phyloP scores from a whole-genome alignment of 306 rosid species.

The Gleditsia sinensis region DNA sequence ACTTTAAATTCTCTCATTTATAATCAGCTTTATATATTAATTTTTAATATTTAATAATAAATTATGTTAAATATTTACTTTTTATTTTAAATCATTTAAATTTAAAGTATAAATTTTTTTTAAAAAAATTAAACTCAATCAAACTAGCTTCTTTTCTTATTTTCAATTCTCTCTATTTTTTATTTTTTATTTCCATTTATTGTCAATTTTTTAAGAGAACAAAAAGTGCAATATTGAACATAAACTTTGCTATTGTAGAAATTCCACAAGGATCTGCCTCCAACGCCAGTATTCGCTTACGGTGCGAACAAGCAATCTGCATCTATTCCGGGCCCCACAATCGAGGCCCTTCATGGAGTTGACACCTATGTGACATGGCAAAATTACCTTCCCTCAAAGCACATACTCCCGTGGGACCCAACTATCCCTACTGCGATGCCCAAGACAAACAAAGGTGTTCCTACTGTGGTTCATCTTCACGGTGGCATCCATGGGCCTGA shows the following conservation, averaged over 20 bases:
- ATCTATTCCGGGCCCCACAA: constrained; percentile 84
- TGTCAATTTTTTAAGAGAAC: too few species aligned
- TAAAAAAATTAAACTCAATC: too few species aligned
- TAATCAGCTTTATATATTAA: too few species aligned
- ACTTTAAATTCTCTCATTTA: too few species aligned
- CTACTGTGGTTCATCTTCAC: constrained; percentile 84
- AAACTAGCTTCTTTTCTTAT: too few species aligned
- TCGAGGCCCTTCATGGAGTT: constrained; percentile 59
- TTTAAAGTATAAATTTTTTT: too few species aligned
- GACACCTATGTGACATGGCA: constrained; percentile 65
- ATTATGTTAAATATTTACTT: too few species aligned
- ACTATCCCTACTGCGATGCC: constrained; percentile 66
- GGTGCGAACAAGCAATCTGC: constrained; percentile 50
- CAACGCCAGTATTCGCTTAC: constrained; percentile 67
- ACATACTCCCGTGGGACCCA: constrained; percentile 87
- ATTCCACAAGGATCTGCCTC: constrained; percentile 76
- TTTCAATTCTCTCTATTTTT: too few species aligned
- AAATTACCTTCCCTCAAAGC: constrained; percentile 68
- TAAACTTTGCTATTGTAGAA: constrained; percentile 51
- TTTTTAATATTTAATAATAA: too few species aligned
- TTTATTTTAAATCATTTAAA: too few species aligned
- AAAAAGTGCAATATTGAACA: too few species aligned
- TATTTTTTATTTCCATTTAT: too few species aligned
- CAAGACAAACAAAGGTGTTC: constrained; percentile 47
- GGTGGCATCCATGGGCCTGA: constrained; percentile 66